phyloP scores from a whole-genome alignment of 306 rosid genomes.

The Cucumis melo region DNA sequence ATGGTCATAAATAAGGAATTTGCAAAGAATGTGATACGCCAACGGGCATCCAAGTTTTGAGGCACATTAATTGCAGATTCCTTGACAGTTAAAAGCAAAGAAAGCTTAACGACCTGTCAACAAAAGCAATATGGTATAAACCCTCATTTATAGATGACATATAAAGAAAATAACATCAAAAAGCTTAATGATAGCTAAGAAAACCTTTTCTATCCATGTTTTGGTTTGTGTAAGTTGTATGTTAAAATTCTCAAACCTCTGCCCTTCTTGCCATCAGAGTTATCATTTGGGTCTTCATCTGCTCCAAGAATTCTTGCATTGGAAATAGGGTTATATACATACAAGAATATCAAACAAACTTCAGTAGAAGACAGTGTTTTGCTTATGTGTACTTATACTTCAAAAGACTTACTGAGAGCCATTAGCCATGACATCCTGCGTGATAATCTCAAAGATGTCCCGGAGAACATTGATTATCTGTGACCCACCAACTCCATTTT shows the following conservation, averaged over 20 bases:
- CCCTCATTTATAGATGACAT: not conserved
- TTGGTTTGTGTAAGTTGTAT: slow-evolving; percentile 5
- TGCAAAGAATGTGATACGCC: slow-evolving; percentile 96
- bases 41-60: slow-evolving; percentile 91
- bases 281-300: not conserved
- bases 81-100: slow-evolving; percentile 83
- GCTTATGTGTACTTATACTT: slow-evolving; percentile 2
- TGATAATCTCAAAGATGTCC: slow-evolving; percentile 85
- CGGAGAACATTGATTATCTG: slow-evolving; percentile 82
- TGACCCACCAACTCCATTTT: slow-evolving; percentile 20
- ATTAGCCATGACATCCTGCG: slow-evolving; percentile 68
- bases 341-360: slow-evolving; percentile 5
- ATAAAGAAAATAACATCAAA: slow-evolving; percentile 5
- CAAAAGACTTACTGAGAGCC: slow-evolving; percentile 46
- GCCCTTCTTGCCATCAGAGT: slow-evolving; percentile 21
- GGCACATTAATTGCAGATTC: slow-evolving; percentile 98
- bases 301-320: slow-evolving; percentile 36
- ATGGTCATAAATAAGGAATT: slow-evolving; percentile 92
- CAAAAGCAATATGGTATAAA: slow-evolving; percentile 14
- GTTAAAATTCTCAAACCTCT: slow-evolving; percentile 57
- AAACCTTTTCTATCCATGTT: slow-evolving; percentile 75
- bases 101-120: slow-evolving; percentile 67
- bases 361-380: slow-evolving; percentile 4
- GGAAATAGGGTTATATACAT: slow-evolving; percentile 12
- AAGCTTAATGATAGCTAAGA: not conserved